phyloP scores from a whole-genome alignment of 1,139 yeast genomes.

The Arxiozyma bovina region DNA sequence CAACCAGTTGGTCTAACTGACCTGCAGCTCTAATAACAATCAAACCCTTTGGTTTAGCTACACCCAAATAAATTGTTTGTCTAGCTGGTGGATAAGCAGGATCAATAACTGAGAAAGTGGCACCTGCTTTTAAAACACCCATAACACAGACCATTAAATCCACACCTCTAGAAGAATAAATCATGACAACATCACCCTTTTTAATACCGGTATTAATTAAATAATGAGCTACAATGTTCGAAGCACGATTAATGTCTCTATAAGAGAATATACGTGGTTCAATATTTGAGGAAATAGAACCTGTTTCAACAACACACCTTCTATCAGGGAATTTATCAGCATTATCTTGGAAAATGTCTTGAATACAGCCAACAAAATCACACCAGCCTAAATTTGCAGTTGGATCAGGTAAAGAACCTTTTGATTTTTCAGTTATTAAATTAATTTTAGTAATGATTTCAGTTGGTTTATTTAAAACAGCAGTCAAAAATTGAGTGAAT shows the following conservation, averaged over 20 bases:
- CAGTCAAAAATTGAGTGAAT: constrained; percentile 44
- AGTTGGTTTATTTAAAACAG: constrained; percentile 34
- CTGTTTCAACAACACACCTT: constrained; percentile 87
- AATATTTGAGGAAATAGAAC: constrained; percentile 45
- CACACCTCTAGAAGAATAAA: constrained; percentile 94
- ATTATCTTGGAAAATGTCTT: constrained; percentile 82
- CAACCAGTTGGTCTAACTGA: constrained; percentile 61
- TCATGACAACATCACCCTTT: constrained; percentile 93
- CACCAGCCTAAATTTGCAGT: constrained; percentile 81
- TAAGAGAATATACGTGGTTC: constrained; percentile 70
- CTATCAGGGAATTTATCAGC: constrained; percentile 79
- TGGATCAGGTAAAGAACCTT: constrained; percentile 70
- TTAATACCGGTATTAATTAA: constrained; percentile 71
- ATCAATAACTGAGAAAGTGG: constrained; percentile 94
- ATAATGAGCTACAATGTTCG: constrained; percentile 90
- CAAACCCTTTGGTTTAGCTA: constrained; percentile 86
- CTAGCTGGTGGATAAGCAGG: constrained; percentile 99
- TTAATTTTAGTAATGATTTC: constrained; percentile 50
- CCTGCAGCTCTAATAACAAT: constrained; percentile 91
- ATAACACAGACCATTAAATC: constrained; percentile 93
- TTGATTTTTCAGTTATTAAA: constrained; percentile 59
- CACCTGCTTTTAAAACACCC: constrained; percentile 98
- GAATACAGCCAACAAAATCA: constrained; percentile 88
- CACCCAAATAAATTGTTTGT: constrained; percentile 84
- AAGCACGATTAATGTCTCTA: constrained; percentile 79